phyloP scores from a whole-genome alignment of 208 protist genomes.

The Acanthamoeba castellanii region DNA sequence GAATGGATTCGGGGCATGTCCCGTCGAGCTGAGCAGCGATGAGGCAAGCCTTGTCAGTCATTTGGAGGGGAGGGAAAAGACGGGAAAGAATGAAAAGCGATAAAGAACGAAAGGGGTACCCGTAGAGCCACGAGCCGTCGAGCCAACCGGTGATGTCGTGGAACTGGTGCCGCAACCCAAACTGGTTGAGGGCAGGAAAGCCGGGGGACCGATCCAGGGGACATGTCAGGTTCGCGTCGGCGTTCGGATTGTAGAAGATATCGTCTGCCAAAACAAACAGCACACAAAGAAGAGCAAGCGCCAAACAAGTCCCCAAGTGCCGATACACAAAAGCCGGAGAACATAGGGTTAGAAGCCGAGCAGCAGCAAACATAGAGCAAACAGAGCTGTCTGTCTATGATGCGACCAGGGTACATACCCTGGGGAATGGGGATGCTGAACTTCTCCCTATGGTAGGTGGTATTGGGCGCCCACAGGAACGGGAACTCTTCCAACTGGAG shows the following conservation, averaged over 20 bases:
- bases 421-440: conserved; percentile 6
- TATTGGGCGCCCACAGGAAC: neutral
- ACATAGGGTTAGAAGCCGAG: too few species aligned
- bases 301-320: neutral
- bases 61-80: neutral
- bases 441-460: neutral
- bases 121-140: conserved; percentile 20
- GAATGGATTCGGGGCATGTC: neutral
- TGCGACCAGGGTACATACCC: neutral
- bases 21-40: neutral
- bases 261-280: too few species aligned
- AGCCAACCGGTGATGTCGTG: conserved; percentile 38
- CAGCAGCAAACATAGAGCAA: too few species aligned
- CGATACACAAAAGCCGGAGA: neutral
- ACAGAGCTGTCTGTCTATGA: too few species aligned
- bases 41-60: too few species aligned
- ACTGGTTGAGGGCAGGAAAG: neutral
- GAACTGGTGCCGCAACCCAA: neutral
- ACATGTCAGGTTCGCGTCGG: neutral
- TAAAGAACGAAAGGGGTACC: neutral
- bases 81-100: neutral
- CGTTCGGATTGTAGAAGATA: neutral
- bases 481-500: neutral
- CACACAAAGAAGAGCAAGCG: neutral
- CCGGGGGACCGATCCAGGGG: conserved; percentile 1